These are phyloP conservation scores for Mixia osmundae DNA, from an alignment of 1,284 basidiomycete species.

Conservation along the genomic window DNA sequence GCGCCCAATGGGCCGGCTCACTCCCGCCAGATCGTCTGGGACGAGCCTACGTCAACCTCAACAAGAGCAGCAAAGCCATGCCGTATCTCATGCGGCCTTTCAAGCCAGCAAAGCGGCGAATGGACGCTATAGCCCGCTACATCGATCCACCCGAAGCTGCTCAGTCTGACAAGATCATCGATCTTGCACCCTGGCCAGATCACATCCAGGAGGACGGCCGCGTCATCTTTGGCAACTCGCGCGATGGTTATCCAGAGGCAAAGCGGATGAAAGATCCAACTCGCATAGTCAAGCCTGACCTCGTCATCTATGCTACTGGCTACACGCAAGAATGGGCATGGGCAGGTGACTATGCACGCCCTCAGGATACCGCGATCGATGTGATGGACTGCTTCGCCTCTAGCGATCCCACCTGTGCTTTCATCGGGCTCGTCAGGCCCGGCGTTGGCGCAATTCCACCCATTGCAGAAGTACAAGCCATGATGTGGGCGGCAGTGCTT, in stretches of 20 bases:
- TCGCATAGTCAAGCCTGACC: constrained; percentile 30
- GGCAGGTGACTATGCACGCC: too few species aligned
- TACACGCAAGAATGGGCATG: constrained; percentile 31
- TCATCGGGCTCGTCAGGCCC: constrained; percentile 39
- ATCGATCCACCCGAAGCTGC: constrained; percentile 33
- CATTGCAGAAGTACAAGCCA: constrained; percentile 38
- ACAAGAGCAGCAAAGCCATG: constrained; percentile 33
- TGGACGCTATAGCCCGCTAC: constrained; percentile 32
- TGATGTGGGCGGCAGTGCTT: constrained; percentile 36
- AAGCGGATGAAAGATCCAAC: constrained; percentile 26
- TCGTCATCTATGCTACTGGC: constrained; percentile 27
- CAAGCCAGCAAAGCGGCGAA: constrained; percentile 25
- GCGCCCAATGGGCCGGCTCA: constrained; percentile 43
- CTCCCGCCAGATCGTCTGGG: constrained; percentile 36
- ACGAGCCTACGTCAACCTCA: constrained; percentile 27
- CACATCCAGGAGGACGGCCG: constrained; percentile 28
- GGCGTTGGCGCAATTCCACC: constrained; percentile 44
- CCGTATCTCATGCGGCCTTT: constrained; percentile 37
- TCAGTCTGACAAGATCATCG: constrained; percentile 31
- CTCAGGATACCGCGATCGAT: too few species aligned
- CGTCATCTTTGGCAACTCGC: constrained; percentile 27
- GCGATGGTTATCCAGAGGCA: constrained; percentile 26
- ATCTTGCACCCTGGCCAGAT: constrained; percentile 37
- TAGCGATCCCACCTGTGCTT: constrained; percentile 32
- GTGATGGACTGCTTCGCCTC: constrained; percentile 31